Percentiles rank a stretch among this genome's conserved stretches.
phyloP scores from a whole-genome alignment of 2,329 filamentous ascomycete genomes.

The Drechslerella dactyloides region DNA sequence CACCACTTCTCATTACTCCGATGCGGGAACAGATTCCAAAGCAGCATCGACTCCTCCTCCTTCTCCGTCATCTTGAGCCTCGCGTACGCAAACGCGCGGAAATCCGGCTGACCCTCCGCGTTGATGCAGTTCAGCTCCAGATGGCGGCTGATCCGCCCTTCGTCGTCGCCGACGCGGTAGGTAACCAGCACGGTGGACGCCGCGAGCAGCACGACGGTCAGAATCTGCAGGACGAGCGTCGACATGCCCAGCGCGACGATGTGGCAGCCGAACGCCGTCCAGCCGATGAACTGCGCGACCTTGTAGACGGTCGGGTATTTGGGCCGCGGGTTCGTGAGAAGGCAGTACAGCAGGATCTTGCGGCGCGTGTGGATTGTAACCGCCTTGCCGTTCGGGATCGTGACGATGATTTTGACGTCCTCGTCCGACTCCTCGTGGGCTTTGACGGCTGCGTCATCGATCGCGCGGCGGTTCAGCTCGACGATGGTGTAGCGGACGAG shows the following conservation, averaged over 20 bases:
- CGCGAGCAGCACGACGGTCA: neutral
- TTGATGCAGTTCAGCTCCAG: neutral
- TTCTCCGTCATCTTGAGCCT: neutral
- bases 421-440: neutral
- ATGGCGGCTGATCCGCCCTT: neutral
- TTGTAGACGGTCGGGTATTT: neutral
- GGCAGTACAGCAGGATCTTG: neutral
- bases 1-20: no score
- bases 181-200: neutral
- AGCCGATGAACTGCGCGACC: neutral
- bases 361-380: neutral
- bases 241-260: neutral
- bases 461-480: neutral
- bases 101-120: neutral
- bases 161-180: neutral
- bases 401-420: neutral
- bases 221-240: neutral
- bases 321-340: neutral
- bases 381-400: neutral
- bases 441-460: neutral
- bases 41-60: neutral
- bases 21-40: neutral
- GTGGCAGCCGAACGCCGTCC: neutral
- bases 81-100: neutral
- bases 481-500: constrained; percentile 5